phyloP scores from a whole-genome alignment of 371 early-diverging fungal genomes.

The Funneliformis caledonium region DNA sequence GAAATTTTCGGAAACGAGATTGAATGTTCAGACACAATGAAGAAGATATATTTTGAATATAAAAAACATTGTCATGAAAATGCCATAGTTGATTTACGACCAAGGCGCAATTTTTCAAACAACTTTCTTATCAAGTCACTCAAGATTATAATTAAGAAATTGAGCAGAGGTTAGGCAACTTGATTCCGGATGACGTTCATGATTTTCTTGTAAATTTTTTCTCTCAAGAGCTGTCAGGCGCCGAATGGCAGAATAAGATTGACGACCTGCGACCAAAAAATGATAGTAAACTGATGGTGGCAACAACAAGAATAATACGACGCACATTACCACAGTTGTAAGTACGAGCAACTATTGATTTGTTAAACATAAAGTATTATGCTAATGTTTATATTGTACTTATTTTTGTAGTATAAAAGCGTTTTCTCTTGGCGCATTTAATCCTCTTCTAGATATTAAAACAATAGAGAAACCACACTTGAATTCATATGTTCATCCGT shows the following conservation, averaged over 20 bases:
- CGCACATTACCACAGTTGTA: conserved; percentile 19
- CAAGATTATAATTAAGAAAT: not conserved
- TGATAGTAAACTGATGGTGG: not conserved
- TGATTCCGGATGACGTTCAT: not conserved
- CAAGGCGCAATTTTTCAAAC: not conserved
- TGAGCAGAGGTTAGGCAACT: not conserved
- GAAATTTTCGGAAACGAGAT: too few species aligned
- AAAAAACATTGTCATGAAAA: not conserved
- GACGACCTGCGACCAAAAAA: not conserved
- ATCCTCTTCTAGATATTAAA: not conserved
- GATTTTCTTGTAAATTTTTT: conserved; percentile 9
- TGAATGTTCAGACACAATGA: too few species aligned
- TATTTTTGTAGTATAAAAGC: conserved; percentile 21
- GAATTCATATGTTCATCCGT: conserved; percentile 33
- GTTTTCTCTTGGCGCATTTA: not conserved
- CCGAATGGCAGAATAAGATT: not conserved
- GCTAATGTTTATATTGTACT: not conserved
- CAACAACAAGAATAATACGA: not conserved
- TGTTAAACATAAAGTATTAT: not conserved
- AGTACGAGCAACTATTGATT: not conserved
- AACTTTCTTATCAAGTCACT: not conserved
- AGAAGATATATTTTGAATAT: not conserved
- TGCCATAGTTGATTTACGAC: not conserved
- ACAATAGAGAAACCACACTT: conserved; percentile 15
- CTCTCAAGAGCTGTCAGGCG: conserved; percentile 19